Base-by-base conservation (phyloP, 75 land plant species). In the Cupressus sempervirens region DNA sequence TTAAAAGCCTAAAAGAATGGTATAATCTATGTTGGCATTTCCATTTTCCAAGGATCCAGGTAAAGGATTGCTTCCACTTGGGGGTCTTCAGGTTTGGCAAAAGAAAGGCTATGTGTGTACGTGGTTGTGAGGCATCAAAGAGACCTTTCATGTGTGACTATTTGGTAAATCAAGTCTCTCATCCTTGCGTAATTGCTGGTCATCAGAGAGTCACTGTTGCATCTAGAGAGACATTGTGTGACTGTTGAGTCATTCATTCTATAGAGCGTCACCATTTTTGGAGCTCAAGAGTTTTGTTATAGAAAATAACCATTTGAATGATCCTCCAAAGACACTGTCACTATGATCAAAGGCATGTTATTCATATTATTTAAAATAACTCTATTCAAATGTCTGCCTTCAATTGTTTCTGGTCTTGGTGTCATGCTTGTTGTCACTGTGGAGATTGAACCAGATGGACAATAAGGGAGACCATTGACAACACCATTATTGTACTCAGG, bases 1-100 rank as follows among this genome's bases (percentile, higher is more conserved):
- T 93, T 93, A 58, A 96, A 94, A 76, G 96, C 88, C 94, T 96
- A 79, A 89, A 92, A 88, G 89, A 97, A 93, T 43, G 99, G 90
- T 54, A 95, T 88, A 77, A 97, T 97, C 7, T 90, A 92, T 16
- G 79, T 54, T 53, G 99, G 93, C 98, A 88, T 56, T 85, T 48
- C 91, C 86, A 56, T 83, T 53, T 65, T 93, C 97, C 86, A 84
- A 81, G 43, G 91, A 84, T 80, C 75, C 80, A 73, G 86, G 84
- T 86, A 91, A 75, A 46, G 94, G 89, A 75, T 86, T 84, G 58
- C 84, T 95, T 52, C 94, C 92, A 93, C 88, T 90, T 84, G 83
- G 36, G 54, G n/a, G n/a, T n/a, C 62, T 82, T 48, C 53, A 82
- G 40, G 54, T 79, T 79, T n/a, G n/a, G n/a, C n/a, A n/a, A n/a